Base-by-base conservation (phyloP, 257 asterid species). In the Coffea eugenioides region DNA sequence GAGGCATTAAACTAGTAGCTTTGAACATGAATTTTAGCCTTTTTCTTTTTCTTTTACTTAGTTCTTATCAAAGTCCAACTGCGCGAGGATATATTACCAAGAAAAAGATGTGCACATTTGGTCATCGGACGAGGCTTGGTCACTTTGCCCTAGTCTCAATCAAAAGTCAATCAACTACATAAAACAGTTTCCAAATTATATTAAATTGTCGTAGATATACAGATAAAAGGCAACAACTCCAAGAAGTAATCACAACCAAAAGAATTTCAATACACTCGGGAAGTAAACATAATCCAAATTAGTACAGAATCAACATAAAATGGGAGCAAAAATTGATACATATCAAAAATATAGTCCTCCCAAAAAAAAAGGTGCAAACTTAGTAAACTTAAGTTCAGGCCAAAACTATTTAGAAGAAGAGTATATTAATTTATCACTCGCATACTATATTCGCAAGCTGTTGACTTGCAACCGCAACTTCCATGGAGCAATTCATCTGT, bases 401-500 rank as follows among this genome's bases (percentile, higher is more conserved):
- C 41, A 14, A 72, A 27, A 20, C 76, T 15, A 15, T 11, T 49
- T 13, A 14, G 11, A 36, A 14, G 11, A 36, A 16, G 10, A 36
- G n/a, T 68, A 68, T 39, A 39, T 39, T 12, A 7, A 3, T 16
- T 23, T 5, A 72, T 74, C 54, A 74, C 39, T 56, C 3, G 69
- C 78, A 74, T 20, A 14, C 36, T 11, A 74, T 74, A 20, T 74
- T 74, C 39, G 23, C 14, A 0, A 74, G 78, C 69, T 74, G 69
- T 11, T 57, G 69, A 54, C 25, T 34, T 36, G 36, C 34, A 56
- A 39, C 23, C 3, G 3, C 73, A 68, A 87, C 41, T 36, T 78
- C 71, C 12, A 88, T 52, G n/a, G 46, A 18, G 62, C 92, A 90
- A 59, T 86, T 69, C 94, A 90, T 82, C 12, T 45, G 71, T 23